These are phyloP conservation scores for Neurospora crassa DNA, from an alignment of 2,329 filamentous ascomycete genomes.

Conservation along the genomic window DNA sequence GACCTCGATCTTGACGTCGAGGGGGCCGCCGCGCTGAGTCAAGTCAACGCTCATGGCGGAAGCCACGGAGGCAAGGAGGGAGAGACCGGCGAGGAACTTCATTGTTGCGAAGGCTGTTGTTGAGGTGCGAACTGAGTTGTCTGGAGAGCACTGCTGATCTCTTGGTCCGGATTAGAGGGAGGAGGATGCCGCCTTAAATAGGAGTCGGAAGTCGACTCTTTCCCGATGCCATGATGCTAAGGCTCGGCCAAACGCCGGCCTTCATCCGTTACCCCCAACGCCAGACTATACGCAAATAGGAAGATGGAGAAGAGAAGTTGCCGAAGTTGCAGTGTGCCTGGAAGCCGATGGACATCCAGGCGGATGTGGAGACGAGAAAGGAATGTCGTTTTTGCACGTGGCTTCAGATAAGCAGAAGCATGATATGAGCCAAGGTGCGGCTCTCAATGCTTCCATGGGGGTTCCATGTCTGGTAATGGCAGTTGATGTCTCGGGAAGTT, in stretches of 20 bases:
- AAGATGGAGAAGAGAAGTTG: not conserved
- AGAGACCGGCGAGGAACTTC: conserved; percentile 29
- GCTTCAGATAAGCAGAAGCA: not conserved
- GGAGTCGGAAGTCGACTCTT: not conserved
- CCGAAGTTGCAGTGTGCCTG: not conserved
- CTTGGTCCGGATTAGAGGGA: not conserved
- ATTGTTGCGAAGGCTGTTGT: conserved; percentile 16
- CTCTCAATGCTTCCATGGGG: not conserved
- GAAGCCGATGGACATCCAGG: not conserved
- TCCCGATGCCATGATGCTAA: not conserved
- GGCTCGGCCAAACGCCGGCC: not conserved
- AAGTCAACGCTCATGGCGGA: conserved; percentile 25
- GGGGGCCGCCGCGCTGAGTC: conserved; percentile 29
- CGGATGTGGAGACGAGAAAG: not conserved
- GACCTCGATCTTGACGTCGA: conserved; percentile 37
- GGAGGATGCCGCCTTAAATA: not conserved
- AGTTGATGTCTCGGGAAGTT: not conserved
- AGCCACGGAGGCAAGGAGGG: conserved; percentile 26
- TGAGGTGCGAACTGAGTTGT: not conserved
- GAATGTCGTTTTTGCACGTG: not conserved
- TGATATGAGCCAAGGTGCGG: not conserved
- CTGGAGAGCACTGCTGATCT: not conserved
- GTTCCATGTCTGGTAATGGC: not conserved
- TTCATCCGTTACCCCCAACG: not conserved
- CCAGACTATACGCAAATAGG: not conserved